Evolutionary conservation across 805 yeast genomes (phyloP).

Genomic region (Tetrapisispora pingtungensis): DNA sequence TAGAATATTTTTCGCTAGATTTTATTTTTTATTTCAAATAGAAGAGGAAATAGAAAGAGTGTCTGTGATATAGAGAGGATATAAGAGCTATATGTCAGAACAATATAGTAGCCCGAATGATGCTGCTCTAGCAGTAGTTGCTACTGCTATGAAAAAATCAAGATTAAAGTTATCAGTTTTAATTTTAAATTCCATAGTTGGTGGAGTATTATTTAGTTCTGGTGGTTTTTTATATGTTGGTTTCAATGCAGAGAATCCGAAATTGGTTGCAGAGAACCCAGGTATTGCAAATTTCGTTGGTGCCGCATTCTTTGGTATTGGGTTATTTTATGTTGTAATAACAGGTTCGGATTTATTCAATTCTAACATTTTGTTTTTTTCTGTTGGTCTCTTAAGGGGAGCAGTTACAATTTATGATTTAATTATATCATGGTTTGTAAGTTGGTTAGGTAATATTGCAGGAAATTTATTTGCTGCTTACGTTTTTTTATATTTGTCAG

Average conservation of each 20-base stretch:
- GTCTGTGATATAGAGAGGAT: too few species aligned
- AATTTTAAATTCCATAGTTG: conserved; percentile 54
- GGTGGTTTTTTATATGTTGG: conserved; percentile 65
- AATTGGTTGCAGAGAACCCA: conserved; percentile 33
- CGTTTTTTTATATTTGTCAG: conserved; percentile 49
- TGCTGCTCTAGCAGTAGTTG: conserved; percentile 75
- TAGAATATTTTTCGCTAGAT: too few species aligned
- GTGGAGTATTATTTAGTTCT: conserved; percentile 56
- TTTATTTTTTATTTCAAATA: too few species aligned
- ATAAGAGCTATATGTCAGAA: conserved; percentile 20
- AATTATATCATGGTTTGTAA: conserved; percentile 52
- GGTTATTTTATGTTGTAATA: conserved; percentile 62
- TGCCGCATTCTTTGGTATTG: conserved; percentile 58
- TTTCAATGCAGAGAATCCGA: conserved; percentile 43
- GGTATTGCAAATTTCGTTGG: conserved; percentile 48
- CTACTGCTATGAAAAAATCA: conserved; percentile 76
- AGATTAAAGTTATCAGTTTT: conserved; percentile 52
- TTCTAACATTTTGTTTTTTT: conserved; percentile 61
- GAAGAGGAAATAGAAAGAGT: too few species aligned
- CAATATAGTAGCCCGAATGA: conserved; percentile 67
- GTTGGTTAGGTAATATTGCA: conserved; percentile 58
- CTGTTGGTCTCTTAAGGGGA: conserved; percentile 57
- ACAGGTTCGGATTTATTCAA: conserved; percentile 72
- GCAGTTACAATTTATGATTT: conserved; percentile 61
- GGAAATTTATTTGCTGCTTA: conserved; percentile 58